phyloP scores from a whole-genome alignment of 768 basidiomycete genomes.

The Candolleomyces efflorescens region DNA sequence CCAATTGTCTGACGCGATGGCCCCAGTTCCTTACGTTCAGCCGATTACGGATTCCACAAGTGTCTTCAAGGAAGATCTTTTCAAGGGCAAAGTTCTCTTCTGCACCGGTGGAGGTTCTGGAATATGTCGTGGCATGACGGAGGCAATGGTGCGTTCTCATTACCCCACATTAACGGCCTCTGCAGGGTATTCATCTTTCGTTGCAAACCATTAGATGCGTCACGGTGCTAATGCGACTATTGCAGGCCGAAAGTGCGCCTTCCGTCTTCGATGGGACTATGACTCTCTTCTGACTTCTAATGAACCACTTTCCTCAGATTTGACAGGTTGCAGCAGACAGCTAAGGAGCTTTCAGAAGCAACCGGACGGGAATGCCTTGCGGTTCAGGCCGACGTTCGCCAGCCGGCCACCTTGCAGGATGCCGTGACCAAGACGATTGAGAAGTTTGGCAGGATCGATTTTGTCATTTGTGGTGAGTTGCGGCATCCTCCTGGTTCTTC shows the following conservation, averaged over 20 bases:
- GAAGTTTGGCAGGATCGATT: constrained; percentile 85
- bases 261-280: neutral
- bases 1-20: constrained; percentile 20
- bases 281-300: constrained; percentile 1
- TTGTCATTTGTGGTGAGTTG: constrained; percentile 83
- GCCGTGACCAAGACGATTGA: constrained; percentile 76
- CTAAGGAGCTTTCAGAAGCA: constrained; percentile 60
- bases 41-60: constrained; percentile 50
- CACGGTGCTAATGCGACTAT: constrained; percentile 83
- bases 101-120: constrained; percentile 93
- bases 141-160: constrained; percentile 59
- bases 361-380: constrained; percentile 75
- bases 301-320: constrained; percentile 38
- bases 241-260: constrained; percentile 72
- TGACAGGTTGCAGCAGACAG: constrained; percentile 65
- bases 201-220: constrained; percentile 50
- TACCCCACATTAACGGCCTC: constrained; percentile 4
- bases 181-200: neutral
- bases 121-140: constrained; percentile 87
- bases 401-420: constrained; percentile 62
- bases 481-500: neutral
- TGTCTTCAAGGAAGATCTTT: constrained; percentile 76
- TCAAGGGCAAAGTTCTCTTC: constrained; percentile 87
- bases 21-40: constrained; percentile 35
- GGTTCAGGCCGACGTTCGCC: constrained; percentile 77